Evolutionary conservation across 2,329 filamentous ascomycete species (phyloP).

Genomic region (Penicillium olsonii): DNA sequence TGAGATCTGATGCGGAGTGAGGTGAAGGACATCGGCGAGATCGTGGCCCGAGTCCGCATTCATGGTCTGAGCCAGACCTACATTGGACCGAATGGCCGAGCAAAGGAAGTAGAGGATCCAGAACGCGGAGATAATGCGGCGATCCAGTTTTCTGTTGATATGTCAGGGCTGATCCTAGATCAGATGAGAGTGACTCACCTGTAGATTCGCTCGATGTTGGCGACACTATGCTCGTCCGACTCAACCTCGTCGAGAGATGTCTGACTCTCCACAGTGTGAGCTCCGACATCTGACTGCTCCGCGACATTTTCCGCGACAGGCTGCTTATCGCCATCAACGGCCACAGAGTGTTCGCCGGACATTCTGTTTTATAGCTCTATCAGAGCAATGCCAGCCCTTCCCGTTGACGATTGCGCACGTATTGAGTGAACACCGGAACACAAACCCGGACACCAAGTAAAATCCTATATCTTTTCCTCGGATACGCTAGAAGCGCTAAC

Average conservation of each 20-base stretch:
- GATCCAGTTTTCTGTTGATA: slow-evolving; percentile 54
- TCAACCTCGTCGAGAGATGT: slow-evolving; percentile 20
- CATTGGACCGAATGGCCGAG: slow-evolving; percentile 87
- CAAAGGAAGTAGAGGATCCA: slow-evolving; percentile 91
- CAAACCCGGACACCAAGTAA: not conserved
- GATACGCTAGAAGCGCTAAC: not conserved
- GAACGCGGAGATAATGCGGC: slow-evolving; percentile 70
- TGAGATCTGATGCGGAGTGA: slow-evolving; percentile 75
- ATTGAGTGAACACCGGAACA: too few species aligned
- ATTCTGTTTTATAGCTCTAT: slow-evolving; percentile 9
- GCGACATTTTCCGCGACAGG: slow-evolving; percentile 11
- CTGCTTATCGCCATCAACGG: slow-evolving; percentile 10
- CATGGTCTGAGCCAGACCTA: slow-evolving; percentile 94
- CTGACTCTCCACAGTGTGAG: not conserved
- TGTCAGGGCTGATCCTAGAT: too few species aligned
- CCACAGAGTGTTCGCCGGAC: slow-evolving; percentile 11
- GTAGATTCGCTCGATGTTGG: slow-evolving; percentile 42
- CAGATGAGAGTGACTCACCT: slow-evolving; percentile 23
- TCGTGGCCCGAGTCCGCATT: slow-evolving; percentile 71
- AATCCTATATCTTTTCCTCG: not conserved
- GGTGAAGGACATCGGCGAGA: slow-evolving; percentile 68
- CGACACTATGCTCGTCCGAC: slow-evolving; percentile 31
- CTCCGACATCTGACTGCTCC: slow-evolving; percentile 9
- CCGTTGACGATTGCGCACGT: not conserved
- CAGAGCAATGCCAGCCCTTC: not conserved